Percentiles rank a stretch among this genome's conserved stretches.
These are phyloP conservation scores for Geotrichum phurueaensis DNA, from an alignment of 1,139 yeast genomes.

Conservation along the genomic window DNA sequence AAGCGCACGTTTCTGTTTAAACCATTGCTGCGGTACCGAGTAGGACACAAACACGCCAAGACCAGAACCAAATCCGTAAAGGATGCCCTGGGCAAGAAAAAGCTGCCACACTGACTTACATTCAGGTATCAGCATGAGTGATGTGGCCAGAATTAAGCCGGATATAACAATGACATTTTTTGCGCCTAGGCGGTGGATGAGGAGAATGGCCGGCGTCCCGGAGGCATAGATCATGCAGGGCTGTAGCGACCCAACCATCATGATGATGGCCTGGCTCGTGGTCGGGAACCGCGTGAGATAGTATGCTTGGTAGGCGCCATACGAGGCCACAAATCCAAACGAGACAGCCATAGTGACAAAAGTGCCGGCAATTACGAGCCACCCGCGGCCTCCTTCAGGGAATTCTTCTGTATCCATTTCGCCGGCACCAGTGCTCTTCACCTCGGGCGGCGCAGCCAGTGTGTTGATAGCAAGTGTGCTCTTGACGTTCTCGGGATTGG, in stretches of 20 bases:
- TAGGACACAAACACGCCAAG: conserved; percentile 27
- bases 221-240: conserved; percentile 43
- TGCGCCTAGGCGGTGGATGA: conserved; percentile 46
- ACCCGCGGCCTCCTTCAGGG: conserved; percentile 31
- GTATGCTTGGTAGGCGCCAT: conserved; percentile 56
- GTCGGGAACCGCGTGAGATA: conserved; percentile 44
- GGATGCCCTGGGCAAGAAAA: conserved; percentile 48
- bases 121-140: conserved; percentile 49
- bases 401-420: conserved; percentile 20
- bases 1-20: conserved; percentile 48
- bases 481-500: neutral
- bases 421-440: neutral
- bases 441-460: neutral
- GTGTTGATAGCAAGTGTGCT: neutral
- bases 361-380: conserved; percentile 31
- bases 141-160: conserved; percentile 42
- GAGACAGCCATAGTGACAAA: conserved; percentile 27
- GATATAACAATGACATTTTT: conserved; percentile 37
- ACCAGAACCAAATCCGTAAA: conserved; percentile 47
- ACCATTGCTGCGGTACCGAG: conserved; percentile 42
- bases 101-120: conserved; percentile 48
- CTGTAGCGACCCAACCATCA: conserved; percentile 50
- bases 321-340: conserved; percentile 48
- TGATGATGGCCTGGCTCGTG: conserved; percentile 38
- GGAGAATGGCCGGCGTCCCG: conserved; percentile 44